Evolutionary conservation across 306 rosid species (phyloP).

Genomic region (Phaseolus lunatus): DNA sequence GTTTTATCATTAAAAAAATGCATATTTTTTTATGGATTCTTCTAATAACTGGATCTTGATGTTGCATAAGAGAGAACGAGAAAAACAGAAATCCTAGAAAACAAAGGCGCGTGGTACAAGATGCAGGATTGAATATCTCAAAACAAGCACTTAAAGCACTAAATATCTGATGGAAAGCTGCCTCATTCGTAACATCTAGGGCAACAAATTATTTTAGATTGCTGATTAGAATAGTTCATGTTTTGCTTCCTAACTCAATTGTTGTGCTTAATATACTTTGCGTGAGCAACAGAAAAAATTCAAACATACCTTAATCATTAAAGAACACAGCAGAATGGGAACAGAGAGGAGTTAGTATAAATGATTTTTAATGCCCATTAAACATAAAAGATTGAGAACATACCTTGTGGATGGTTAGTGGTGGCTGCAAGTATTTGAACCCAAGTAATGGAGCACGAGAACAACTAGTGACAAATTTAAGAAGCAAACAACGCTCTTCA

Average conservation of each 20-base stretch:
- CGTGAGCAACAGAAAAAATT: conserved; percentile 12
- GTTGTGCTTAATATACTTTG: conserved; percentile 24
- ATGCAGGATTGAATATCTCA: neutral
- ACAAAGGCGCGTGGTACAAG: neutral
- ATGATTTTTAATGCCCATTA: conserved; percentile 11
- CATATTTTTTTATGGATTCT: conserved; percentile 7
- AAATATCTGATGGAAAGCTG: conserved; percentile 18
- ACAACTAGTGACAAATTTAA: conserved; percentile 97
- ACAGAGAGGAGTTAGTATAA: conserved; percentile 18
- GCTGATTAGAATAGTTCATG: conserved; percentile 38
- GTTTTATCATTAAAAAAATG: conserved; percentile 31
- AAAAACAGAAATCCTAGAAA: conserved; percentile 13
- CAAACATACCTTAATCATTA: conserved; percentile 26
- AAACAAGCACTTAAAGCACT: conserved; percentile 27
- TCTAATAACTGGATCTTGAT: conserved; percentile 13
- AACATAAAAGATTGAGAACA: conserved; percentile 41
- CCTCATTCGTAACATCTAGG: conserved; percentile 2
- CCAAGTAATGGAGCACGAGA: conserved; percentile 99
- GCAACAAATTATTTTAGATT: conserved; percentile 15
- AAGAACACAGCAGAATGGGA: conserved; percentile 41
- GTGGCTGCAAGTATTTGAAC: conserved; percentile 90
- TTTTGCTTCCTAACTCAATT: conserved; percentile 30
- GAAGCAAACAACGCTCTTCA: conserved; percentile 87
- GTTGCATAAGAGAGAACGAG: conserved; percentile 4
- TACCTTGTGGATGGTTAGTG: conserved; percentile 95